Conservation (phyloP, 2,329 filamentous ascomycete species). For the Colletotrichum phormii region DNA sequence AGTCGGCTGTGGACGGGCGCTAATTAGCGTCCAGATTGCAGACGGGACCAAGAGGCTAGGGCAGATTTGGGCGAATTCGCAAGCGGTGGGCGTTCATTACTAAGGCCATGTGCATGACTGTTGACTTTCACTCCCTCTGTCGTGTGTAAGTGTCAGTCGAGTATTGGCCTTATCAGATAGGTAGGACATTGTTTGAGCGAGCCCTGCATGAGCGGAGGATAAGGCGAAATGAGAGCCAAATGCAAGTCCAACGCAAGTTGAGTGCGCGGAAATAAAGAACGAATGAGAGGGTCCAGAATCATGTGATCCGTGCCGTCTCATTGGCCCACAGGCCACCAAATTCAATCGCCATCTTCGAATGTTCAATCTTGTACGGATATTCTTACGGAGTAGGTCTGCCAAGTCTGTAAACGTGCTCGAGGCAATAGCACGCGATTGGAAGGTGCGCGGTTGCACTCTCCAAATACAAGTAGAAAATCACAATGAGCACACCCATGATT, state of each 20-base stretch:
- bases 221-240: not conserved
- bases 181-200: not conserved
- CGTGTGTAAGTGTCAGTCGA: not conserved
- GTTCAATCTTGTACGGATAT: not conserved
- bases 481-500: not conserved
- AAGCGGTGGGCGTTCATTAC: not conserved
- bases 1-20: not conserved
- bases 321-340: slow-evolving; percentile 19
- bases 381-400: not conserved
- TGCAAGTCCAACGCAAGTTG: not conserved
- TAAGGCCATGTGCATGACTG: not conserved
- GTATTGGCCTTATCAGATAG: not conserved
- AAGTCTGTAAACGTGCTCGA: slow-evolving; percentile 25
- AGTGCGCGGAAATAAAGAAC: not conserved
- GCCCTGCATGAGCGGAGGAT: slow-evolving; percentile 1
- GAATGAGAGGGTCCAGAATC: not conserved
- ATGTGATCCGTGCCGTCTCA: not conserved
- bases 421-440: slow-evolving; percentile 18
- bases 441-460: slow-evolving; percentile 1
- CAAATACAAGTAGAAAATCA: not conserved
- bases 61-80: not conserved
- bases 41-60: not conserved
- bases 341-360: slow-evolving; percentile 6
- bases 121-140: not conserved
- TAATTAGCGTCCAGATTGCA: not conserved